Evolutionary conservation across 1,139 yeast genomes (phyloP), one percentile per base, ranked within the genome.

Genomic region (Zhuliangozyma parablackwelliae): DNA sequence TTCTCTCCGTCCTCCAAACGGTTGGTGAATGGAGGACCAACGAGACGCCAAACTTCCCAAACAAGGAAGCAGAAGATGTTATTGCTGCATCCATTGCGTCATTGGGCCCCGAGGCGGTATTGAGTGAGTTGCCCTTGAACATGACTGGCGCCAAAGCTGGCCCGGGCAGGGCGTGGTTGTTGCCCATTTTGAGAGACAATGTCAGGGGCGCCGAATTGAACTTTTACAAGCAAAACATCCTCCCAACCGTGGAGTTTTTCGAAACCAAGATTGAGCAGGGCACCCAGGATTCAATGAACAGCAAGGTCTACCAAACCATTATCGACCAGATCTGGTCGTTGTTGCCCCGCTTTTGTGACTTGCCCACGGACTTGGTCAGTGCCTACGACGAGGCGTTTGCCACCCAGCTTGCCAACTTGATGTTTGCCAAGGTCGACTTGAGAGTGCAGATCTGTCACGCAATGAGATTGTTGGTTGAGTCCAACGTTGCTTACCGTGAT

Each of bases 321-420:
- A 67, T 85, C 33, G 96, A 87, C 55, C 99, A 92, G 68, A 72
- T 89, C 34, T 90, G 97, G 97, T 80, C 95, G 2, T 70, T 90
- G 43, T 67, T 92, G 43, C 97, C 98, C 11, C 84, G 81, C 48
- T 92, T 89, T 60, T 84, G 95, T 56, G 94, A 86, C 55, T 72
- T 90, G 50, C 96, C 97, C 28, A 69, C 66, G 29, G 98, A 94
- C 60, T 65, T 89, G 45, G 59, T 56, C 24, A 54, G 54, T 6
- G 69, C 86, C 0, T 88, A 90, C 53, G 78, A 78, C 41, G 87
- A 82, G 53, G 72, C 72, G 13, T 87, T 89, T 63, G 96, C 97
- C 6, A 78, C 90, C 37, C 63, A 72, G 33, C 66, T 94, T 39
- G 75, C 95, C n/a, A 80, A 82, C 37, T 59, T 81, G 40, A 65